Conservation (phyloP, 345 rosid genomes). For the Psidium guajava region DNA sequence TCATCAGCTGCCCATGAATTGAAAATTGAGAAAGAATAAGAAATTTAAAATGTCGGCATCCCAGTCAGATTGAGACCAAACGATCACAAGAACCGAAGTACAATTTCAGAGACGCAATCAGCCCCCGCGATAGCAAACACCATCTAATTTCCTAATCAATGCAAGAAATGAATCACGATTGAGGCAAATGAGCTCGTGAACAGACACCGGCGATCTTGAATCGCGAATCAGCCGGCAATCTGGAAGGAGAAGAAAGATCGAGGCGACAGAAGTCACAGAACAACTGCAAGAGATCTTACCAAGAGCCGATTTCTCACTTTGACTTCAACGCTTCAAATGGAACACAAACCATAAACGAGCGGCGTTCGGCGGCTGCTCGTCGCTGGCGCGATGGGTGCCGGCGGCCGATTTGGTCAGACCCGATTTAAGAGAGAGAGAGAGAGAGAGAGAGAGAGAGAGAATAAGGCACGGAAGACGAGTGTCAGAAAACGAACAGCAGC, state of each 20-base stretch:
- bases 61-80: not conserved
- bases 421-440: not conserved
- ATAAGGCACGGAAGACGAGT: not conserved
- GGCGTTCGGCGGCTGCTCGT: not conserved
- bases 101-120: not conserved
- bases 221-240: not conserved
- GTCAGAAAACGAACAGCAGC: not conserved
- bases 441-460: not conserved
- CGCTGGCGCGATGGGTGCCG: not conserved
- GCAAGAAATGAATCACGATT: not conserved
- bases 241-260: not conserved
- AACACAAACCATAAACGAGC: not conserved
- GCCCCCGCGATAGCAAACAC: not conserved
- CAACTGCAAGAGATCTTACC: not conserved
- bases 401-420: not conserved
- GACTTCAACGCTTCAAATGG: not conserved
- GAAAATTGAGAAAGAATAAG: not conserved
- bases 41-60: not conserved
- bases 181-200: not conserved
- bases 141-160: not conserved
- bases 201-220: not conserved
- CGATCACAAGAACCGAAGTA: not conserved
- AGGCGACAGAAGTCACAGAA: not conserved
- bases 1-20: not conserved
- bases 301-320: not conserved